Base-by-base conservation (phyloP, 768 basidiomycete species). In the Lyophyllum decastes region DNA sequence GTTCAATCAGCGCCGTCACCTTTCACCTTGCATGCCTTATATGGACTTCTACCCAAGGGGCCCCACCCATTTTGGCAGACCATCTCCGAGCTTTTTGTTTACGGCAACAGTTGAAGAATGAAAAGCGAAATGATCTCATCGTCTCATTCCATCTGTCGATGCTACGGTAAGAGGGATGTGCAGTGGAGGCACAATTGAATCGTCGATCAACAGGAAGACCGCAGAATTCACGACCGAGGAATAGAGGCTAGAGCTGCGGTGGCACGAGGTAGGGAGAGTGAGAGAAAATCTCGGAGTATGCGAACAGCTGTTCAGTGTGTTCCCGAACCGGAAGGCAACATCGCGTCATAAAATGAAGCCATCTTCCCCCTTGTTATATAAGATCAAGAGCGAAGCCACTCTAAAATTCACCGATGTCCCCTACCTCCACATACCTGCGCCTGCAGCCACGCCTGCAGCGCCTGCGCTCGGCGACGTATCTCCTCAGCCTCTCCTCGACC, bases 381-480 rank as follows among this genome's bases (percentile, higher is more conserved):
- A 52, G 24, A 22, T 43, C 19, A 11, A 11, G 12, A n/a, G 2
- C 16, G 17, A 2, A 25, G 33, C 38, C 58, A 55, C 48, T 46
- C n/a, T 30, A n/a, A 12, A 46, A 24, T 38, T 26, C 43, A 50
- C 6, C 52, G 14, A 58, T 59, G 58, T 38, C 58, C 25, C 40
- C 50, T 21, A 26, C 50, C 35, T 55, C 54, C 11, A 16, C 40
- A 27, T 53, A 54, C 33, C 30, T 53, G 46, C 58, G 53, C 27
- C 38, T 62, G 22, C 58, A 59, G 46, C 30, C 48, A 35, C 58
- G 53, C 27, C 38, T 62, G 22, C 58, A 59, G 46, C 58, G 58
- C 16, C 52, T 62, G 25, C 58, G 58, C 25, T 57, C 61, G 2
- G 40, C 40, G 40, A 19, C 40, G 40, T 19, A n/a, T 16, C 10